phyloP scores from a whole-genome alignment of 768 basidiomycete species.

The Macrocybe gigantea region DNA sequence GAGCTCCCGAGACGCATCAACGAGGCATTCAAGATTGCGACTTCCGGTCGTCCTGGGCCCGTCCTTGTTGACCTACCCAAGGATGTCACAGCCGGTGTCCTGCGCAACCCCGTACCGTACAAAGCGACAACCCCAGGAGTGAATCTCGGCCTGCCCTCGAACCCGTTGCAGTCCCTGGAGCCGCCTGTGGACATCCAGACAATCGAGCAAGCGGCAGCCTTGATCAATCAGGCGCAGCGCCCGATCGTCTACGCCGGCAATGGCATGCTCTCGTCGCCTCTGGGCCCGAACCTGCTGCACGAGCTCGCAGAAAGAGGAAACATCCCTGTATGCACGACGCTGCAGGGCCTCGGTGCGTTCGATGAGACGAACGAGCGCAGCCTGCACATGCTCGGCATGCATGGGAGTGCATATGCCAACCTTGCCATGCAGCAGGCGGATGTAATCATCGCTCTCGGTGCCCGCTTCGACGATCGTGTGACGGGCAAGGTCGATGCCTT shows the following conservation, averaged over 20 bases:
- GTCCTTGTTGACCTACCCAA: constrained; percentile 99
- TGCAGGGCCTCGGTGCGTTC: constrained; percentile 93
- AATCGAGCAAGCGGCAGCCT: constrained; percentile 77
- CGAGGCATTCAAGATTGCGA: constrained; percentile 99
- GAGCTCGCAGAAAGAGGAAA: constrained; percentile 79
- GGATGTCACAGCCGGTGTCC: constrained; percentile 91
- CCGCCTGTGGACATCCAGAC: constrained; percentile 57
- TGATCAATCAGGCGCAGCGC: constrained; percentile 89
- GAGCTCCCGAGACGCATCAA: constrained; percentile 95
- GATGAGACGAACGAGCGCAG: constrained; percentile 85
- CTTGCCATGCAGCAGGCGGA: constrained; percentile 97
- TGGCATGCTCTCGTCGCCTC: constrained; percentile 76
- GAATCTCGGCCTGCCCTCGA: constrained; percentile 65
- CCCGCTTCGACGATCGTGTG: constrained; percentile 96
- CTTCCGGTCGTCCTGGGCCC: constrained; percentile 93
- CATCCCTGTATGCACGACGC: constrained; percentile 95
- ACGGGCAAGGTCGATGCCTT: constrained; percentile 88
- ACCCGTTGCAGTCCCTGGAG: constrained; percentile 57
- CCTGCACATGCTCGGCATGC: constrained; percentile 99
- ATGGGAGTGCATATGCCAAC: constrained; percentile 96
- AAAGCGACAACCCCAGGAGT: constrained; percentile 81
- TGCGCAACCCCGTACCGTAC: constrained; percentile 79
- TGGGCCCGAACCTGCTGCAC: constrained; percentile 78
- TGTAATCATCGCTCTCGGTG: constrained; percentile 95
- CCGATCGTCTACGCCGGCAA: constrained; percentile 94